Conservation (phyloP, 2,329 filamentous ascomycete genomes). For the Fusarium bulbicola region DNA sequence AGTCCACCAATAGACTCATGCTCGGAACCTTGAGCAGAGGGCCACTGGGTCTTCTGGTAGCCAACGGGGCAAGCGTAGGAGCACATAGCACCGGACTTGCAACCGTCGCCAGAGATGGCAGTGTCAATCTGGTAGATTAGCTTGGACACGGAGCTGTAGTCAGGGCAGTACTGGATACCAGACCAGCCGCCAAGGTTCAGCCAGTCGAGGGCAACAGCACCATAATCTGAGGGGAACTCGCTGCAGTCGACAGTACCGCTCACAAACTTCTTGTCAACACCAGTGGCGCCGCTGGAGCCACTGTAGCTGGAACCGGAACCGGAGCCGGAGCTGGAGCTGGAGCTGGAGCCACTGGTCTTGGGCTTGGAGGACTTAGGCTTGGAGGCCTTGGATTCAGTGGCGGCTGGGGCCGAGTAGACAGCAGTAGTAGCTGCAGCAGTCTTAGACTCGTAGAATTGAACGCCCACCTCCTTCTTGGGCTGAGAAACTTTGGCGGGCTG, state of each 20-base stretch:
- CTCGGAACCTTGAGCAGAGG: constrained; percentile 76
- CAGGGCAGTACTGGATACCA: constrained; percentile 74
- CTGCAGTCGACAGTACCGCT: constrained; percentile 76
- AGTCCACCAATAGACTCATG: constrained; percentile 90
- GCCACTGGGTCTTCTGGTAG: constrained; percentile 94
- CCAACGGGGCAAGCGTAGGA: constrained; percentile 93
- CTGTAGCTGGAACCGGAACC: constrained; percentile 38
- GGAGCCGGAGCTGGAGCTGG: constrained; percentile 27
- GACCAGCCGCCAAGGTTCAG: constrained; percentile 78
- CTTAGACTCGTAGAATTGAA: constrained; percentile 62
- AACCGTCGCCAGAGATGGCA: constrained; percentile 67
- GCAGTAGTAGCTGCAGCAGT: constrained; percentile 47
- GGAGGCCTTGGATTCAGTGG: constrained; percentile 42
- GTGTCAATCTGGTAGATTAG: constrained; percentile 73
- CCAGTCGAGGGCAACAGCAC: constrained; percentile 76
- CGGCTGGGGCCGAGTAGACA: constrained; percentile 27
- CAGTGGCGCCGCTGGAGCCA: constrained; percentile 49
- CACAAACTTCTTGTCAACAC: constrained; percentile 76
- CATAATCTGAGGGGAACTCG: constrained; percentile 82
- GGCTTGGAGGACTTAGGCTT: constrained; percentile 28
- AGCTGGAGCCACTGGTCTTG: constrained; percentile 37
- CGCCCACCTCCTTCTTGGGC: constrained; percentile 51
- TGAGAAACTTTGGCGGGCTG: constrained; percentile 38
- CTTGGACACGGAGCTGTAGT: constrained; percentile 57
- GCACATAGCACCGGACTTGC: constrained; percentile 75